Evolutionary conservation across 2,329 filamentous ascomycete genomes (phyloP), one percentile per base, ranked within the genome.

Genomic region (Ophiostoma ips): DNA sequence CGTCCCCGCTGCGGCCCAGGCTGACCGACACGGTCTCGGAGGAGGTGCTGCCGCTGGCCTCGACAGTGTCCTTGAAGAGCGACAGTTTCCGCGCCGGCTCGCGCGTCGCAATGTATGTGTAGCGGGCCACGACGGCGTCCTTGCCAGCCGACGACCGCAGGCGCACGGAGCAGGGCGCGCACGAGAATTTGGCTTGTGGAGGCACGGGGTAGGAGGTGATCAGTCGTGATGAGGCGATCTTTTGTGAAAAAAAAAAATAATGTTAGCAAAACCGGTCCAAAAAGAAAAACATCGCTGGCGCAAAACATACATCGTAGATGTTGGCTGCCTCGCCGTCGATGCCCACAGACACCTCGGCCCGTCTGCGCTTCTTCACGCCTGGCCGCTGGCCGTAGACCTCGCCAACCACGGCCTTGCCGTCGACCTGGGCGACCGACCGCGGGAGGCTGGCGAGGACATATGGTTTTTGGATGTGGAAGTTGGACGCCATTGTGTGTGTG

Each of bases 141-240:
- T 64, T 70, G 50, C 64, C 67, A 19, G 68, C 68, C 11, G 70
- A 62, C 43, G 67, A 67, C 57, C 76, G 71, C 54, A 71, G 67
- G 56, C 76, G 70, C 38, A 81, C 62, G 15, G 79, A 83, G 61
- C 70, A 73, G 18, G 78, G 73, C 9, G 78, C 63, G 62, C 79
- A 82, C 49, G 77, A 77, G 60, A 83, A 80, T 48, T 70, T 71
- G 49, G 79, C 74, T 61, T 81, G 77, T 1, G 79, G 80, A 24
- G 79, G 76, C 53, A 83, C 73, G 19, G 79, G 78, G 61, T 83
- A 83, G 2, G 79, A 83, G 7, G 79, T 82, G 57, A 83, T 71
- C 54, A 82, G 66, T 53, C 75, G 71, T 6, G 78, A 75, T 3
- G 76, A 73, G 3, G 77, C 71, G 43, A 82, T 69, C 79, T 83